These are phyloP conservation scores for Eremothecium cymbalariae DNA, from an alignment of 1,139 yeast genomes.

Conservation along the genomic window DNA sequence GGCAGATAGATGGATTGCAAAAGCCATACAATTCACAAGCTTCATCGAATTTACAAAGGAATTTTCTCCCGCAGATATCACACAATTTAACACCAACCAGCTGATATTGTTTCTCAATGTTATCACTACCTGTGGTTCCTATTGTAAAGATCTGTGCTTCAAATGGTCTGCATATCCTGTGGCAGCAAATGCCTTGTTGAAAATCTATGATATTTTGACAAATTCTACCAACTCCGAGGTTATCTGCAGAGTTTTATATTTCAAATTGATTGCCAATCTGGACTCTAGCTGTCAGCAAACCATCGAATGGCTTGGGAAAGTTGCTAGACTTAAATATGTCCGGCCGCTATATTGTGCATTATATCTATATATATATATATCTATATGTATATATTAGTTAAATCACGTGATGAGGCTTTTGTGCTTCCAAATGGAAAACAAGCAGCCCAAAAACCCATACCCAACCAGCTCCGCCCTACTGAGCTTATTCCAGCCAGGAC, in stretches of 20 bases:
- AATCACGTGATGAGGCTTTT: not conserved
- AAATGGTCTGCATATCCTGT: slow-evolving; percentile 27
- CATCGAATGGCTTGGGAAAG: slow-evolving; percentile 82
- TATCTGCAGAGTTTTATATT: slow-evolving; percentile 64
- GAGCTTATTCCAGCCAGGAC: too few species aligned
- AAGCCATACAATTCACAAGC: slow-evolving; percentile 24
- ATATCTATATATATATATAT: slow-evolving; percentile 35
- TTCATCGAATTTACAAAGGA: slow-evolving; percentile 28
- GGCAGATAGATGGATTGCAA: slow-evolving; percentile 55
- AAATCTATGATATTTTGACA: slow-evolving; percentile 27
- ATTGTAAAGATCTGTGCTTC: slow-evolving; percentile 15
- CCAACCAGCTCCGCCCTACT: not conserved
- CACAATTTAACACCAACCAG: slow-evolving; percentile 62
- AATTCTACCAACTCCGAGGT: slow-evolving; percentile 70
- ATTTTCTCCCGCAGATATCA: slow-evolving; percentile 38
- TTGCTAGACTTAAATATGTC: slow-evolving; percentile 92
- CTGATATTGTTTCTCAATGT: slow-evolving; percentile 70
- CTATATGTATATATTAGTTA: too few species aligned
- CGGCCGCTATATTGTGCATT: slow-evolving; percentile 80
- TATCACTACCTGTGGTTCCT: slow-evolving; percentile 36
- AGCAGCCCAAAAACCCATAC: slow-evolving; percentile 1
- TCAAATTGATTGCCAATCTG: slow-evolving; percentile 47
- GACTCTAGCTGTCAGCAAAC: slow-evolving; percentile 41
- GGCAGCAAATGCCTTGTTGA: slow-evolving; percentile 28
- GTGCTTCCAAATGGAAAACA: not conserved